Percentiles rank a stretch among this genome's conserved stretches.
These are phyloP conservation scores for Aspergillus sp. DNA, from an alignment of 2,329 filamentous ascomycete genomes.

Conservation along the genomic window DNA sequence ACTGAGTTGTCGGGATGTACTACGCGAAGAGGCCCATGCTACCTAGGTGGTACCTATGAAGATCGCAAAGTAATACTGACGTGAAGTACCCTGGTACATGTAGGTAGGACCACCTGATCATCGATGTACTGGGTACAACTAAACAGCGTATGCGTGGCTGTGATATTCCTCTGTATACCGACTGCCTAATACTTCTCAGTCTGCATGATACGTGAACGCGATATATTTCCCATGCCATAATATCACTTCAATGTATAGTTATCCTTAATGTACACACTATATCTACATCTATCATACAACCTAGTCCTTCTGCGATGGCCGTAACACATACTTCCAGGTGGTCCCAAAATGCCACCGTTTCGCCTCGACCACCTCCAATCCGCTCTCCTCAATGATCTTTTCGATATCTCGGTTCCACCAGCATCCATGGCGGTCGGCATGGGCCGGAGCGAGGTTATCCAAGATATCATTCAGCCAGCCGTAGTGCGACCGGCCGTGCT, in stretches of 20 bases:
- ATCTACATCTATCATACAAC: not conserved
- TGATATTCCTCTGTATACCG: no score
- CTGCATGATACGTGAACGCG: no score
- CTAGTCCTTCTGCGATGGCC: conserved; percentile 21
- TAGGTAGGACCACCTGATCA: no score
- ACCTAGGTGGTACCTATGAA: no score
- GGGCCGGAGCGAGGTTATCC: conserved; percentile 47
- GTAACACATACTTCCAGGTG: conserved; percentile 45
- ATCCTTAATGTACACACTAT: not conserved
- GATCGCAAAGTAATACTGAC: no score
- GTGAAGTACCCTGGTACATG: no score
- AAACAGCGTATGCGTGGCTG: no score
- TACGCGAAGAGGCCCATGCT: no score
- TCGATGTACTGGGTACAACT: no score
- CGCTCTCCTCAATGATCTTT: conserved; percentile 46
- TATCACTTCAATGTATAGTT: not conserved
- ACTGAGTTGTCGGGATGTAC: no score
- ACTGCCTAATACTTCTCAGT: no score
- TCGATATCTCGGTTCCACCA: conserved; percentile 55
- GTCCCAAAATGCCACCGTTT: conserved; percentile 50
- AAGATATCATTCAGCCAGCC: conserved; percentile 48
- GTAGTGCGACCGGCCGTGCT: conserved; percentile 50
- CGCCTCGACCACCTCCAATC: conserved; percentile 47
- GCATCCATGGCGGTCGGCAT: conserved; percentile 52
- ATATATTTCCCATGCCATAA: no score